These are phyloP conservation scores for Fallopia convolvulus DNA, from an alignment of 148 eudicot species.

Conservation along the genomic window DNA sequence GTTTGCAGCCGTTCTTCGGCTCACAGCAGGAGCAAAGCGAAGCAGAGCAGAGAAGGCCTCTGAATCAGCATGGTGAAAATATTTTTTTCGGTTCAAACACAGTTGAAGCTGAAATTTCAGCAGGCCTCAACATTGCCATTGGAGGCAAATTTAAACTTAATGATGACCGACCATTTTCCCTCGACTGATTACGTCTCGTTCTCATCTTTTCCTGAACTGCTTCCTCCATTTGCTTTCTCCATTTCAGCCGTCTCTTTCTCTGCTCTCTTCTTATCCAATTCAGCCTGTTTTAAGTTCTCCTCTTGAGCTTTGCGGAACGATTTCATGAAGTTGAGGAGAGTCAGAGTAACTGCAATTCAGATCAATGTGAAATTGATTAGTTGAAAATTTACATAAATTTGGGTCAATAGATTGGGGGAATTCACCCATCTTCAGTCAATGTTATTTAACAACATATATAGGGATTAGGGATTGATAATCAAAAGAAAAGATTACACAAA, in stretches of 20 bases:
- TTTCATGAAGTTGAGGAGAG: slow-evolving; percentile 61
- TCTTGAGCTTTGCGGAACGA: slow-evolving; percentile 61
- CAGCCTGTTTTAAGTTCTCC: slow-evolving; percentile 62
- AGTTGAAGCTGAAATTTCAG: not conserved
- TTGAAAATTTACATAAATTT: not conserved
- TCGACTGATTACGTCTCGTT: not conserved
- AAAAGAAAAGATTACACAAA: no score
- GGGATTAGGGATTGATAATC: no score
- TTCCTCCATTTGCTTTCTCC: slow-evolving; percentile 40
- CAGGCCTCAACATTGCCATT: slow-evolving; percentile 7
- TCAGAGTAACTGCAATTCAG: slow-evolving; percentile 43
- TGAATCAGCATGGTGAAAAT: not conserved
- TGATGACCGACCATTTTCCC: not conserved
- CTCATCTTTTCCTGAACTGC: not conserved
- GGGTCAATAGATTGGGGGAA: no score
- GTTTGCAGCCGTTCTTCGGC: not conserved
- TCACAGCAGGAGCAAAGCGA: not conserved
- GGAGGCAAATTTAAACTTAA: not conserved
- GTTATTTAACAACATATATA: no score
- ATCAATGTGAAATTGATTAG: not conserved
- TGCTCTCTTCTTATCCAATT: slow-evolving; percentile 57
- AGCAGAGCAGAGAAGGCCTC: not conserved
- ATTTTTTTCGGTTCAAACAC: not conserved
- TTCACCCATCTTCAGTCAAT: no score
- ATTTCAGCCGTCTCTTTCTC: slow-evolving; percentile 49